These are phyloP conservation scores for Ceratobasidium sp. DNA, from an alignment of 1,284 basidiomycete species.

Conservation along the genomic window DNA sequence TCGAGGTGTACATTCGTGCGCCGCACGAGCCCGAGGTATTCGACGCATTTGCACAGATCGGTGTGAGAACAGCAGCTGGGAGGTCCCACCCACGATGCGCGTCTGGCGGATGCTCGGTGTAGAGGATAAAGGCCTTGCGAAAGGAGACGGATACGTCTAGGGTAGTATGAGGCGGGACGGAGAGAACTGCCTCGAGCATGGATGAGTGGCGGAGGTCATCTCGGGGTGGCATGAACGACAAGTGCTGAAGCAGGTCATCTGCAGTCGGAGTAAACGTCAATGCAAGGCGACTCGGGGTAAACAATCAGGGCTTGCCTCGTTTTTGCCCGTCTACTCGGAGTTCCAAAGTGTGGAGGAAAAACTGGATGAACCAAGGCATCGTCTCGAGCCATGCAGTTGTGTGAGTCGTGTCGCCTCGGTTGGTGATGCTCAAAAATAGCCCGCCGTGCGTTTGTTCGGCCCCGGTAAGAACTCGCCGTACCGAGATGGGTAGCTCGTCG, in stretches of 20 bases:
- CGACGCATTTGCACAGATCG: slow-evolving; percentile 14
- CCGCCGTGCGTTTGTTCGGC: slow-evolving; percentile 81
- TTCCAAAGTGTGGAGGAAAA: slow-evolving; percentile 85
- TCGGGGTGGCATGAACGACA: slow-evolving; percentile 76
- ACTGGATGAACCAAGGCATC: slow-evolving; percentile 92
- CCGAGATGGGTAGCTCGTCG: slow-evolving; percentile 65
- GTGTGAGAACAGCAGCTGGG: slow-evolving; percentile 74
- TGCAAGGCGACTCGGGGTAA: neutral
- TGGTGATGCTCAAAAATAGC: slow-evolving; percentile 77
- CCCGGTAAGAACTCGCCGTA: slow-evolving; percentile 80
- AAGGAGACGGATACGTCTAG: slow-evolving; percentile 80
- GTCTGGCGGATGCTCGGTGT: slow-evolving; percentile 96
- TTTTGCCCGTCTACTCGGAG: slow-evolving; percentile 56
- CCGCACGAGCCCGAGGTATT: slow-evolving; percentile 24
- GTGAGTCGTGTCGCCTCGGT: slow-evolving; percentile 67
- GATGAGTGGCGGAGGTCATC: slow-evolving; percentile 77
- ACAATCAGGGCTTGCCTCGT: slow-evolving; percentile 46
- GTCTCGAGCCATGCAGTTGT: slow-evolving; percentile 86
- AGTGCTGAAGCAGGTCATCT: slow-evolving; percentile 71
- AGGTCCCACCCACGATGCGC: slow-evolving; percentile 96
- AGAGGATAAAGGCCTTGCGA: slow-evolving; percentile 88
- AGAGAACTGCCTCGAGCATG: slow-evolving; percentile 78
- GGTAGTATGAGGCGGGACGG: slow-evolving; percentile 74
- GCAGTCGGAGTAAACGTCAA: slow-evolving; percentile 46
- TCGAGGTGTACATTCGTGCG: slow-evolving; percentile 78